Evolutionary conservation across 495 filamentous ascomycete species (phyloP), one percentile per base, ranked within the genome.

Genomic region (Penicillium diatomitis): DNA sequence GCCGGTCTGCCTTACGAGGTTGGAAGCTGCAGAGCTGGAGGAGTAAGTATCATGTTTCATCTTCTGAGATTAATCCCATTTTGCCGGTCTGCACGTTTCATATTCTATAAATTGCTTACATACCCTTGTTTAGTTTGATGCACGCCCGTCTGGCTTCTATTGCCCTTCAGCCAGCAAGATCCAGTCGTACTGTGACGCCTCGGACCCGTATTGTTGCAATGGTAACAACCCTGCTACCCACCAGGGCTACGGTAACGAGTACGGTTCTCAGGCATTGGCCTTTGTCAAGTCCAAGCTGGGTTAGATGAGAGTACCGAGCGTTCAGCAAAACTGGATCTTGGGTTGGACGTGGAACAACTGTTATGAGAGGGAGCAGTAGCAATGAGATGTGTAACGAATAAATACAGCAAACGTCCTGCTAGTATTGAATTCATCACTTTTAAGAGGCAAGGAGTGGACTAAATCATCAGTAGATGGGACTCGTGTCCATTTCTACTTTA

Each of bases 171-270:
- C 71, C 9, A 56, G 50, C 52, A 79, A 74, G 60, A 74, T 84
- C 46, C 60, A 81, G 62, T 77, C 70, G 8, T 84, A 83, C 70
- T 84, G 80, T 61, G 80, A 84, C 62, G 57, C 74, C 28, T 50
- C 76, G 4, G 80, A 84, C 60, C 80, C 80, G 7, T 82, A 81
- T 62, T 84, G 80, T 71, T 82, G 78, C 68, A 81, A 73, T 41
- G 80, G 80, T 45, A 81, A 63, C 61, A 64, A 82, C 53, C 69
- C 68, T 5, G 68, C 69, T 47, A 72, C 72, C 5, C 80, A 83
- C 60, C 72, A 81, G 60, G 71, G 74, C 8, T 84, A 84, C 51
- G 78, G 73, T 33, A 60, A 57, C 44, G 73, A 78, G 55, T 84
- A 84, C 58, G 80, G 80, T n/a, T 55, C 70, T 41, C 66, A 72